phyloP scores from a whole-genome alignment of 164 flowering plant genomes.

The Saururus chinensis region DNA sequence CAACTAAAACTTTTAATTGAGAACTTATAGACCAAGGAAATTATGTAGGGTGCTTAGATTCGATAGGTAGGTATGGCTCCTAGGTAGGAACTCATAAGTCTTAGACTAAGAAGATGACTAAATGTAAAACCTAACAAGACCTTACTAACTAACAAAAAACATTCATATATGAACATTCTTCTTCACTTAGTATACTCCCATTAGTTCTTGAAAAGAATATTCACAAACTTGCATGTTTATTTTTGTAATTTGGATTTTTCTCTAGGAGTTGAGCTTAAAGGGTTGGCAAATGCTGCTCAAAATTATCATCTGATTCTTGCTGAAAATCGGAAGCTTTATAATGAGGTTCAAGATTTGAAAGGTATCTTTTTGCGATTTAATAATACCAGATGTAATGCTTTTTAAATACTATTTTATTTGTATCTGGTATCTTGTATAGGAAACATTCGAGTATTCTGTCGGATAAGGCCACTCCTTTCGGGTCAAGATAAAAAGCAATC shows the following conservation, averaged over 20 bases:
- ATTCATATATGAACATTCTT: too few relatives aligned
- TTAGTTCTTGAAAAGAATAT: not conserved
- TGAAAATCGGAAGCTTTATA: constrained; percentile 83
- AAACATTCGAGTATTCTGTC: constrained; percentile 90
- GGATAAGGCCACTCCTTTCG: constrained; percentile 82
- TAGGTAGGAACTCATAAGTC: too few relatives aligned
- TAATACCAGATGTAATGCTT: not conserved
- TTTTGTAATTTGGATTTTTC: not conserved
- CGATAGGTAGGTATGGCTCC: too few relatives aligned
- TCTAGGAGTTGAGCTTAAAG: constrained; percentile 63
- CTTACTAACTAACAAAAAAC: too few relatives aligned
- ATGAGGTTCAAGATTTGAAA: constrained; percentile 95
- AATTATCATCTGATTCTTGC: constrained; percentile 73
- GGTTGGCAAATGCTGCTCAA: constrained; percentile 62
- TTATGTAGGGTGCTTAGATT: too few relatives aligned
- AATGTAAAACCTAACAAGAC: too few relatives aligned
- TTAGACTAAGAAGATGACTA: too few relatives aligned
- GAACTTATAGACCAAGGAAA: too few relatives aligned
- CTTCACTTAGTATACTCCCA: not conserved
- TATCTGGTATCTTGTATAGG: constrained; percentile 30
- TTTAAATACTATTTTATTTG: not conserved
- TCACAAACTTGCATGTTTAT: not conserved
- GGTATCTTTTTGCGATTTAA: constrained; percentile 28
- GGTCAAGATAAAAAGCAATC: constrained; percentile 70
- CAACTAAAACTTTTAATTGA: too few relatives aligned